A percentile compares a stretch with the other conserved stretches of the same genome.
Conservation (phyloP, 805 yeast species). For the Metschnikowia picachoensis region DNA sequence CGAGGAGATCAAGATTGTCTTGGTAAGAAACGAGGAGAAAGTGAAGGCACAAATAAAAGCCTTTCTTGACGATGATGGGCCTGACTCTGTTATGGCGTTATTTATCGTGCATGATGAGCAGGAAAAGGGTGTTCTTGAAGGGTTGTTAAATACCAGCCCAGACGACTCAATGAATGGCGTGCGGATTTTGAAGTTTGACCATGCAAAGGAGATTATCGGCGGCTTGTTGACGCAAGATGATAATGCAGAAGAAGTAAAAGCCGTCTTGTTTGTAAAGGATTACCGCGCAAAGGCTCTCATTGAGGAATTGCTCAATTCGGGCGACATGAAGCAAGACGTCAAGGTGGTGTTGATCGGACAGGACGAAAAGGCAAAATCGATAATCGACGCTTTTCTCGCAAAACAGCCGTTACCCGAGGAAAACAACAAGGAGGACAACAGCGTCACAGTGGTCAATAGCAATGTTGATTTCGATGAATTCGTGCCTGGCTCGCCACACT, state of each 20-base stretch:
- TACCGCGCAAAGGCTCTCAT: neutral
- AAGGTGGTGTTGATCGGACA: neutral
- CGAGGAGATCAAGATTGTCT: neutral
- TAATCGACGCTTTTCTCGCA: neutral
- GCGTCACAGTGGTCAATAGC: neutral
- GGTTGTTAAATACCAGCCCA: neutral
- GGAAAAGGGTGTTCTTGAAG: neutral
- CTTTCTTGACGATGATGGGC: neutral
- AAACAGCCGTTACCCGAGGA: neutral
- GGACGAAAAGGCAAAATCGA: neutral
- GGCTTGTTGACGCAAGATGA: neutral
- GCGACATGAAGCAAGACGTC: neutral
- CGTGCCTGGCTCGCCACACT: too few species aligned
- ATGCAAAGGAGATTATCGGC: neutral
- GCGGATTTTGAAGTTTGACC: neutral
- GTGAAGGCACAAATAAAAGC: neutral
- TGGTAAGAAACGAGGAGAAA: neutral
- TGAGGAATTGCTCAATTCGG: neutral
- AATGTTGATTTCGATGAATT: too few species aligned
- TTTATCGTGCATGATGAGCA: neutral
- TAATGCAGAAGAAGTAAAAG: neutral
- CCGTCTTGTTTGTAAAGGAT: slow-evolving; percentile 3
- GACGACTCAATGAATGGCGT: neutral
- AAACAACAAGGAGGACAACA: neutral
- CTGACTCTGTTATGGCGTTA: neutral